Evolutionary conservation across 192 early-diverging fungal genomes (phyloP).

Genomic region (Entophlyctis helioformis): DNA sequence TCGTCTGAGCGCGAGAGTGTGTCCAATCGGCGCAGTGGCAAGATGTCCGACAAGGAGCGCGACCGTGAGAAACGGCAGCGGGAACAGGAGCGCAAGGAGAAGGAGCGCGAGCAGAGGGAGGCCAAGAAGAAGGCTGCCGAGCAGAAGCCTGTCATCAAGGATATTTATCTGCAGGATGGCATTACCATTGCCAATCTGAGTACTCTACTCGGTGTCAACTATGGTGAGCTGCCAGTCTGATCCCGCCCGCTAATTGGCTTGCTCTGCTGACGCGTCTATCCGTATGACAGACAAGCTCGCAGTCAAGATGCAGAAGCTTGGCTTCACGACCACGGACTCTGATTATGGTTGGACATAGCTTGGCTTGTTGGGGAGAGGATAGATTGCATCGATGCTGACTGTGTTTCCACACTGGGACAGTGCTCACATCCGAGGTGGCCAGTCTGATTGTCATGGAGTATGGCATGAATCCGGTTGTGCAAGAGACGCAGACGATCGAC

Average conservation of each 20-base stretch:
- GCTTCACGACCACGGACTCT: slow-evolving; percentile 67
- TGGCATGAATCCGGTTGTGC: slow-evolving; percentile 72
- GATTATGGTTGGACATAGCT: slow-evolving; percentile 39
- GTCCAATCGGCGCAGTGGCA: too few relatives aligned
- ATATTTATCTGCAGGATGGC: slow-evolving; percentile 68
- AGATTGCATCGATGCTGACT: not conserved
- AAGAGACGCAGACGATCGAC: too few relatives aligned
- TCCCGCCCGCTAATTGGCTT: not conserved
- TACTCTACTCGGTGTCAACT: slow-evolving; percentile 60
- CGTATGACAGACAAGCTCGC: slow-evolving; percentile 38
- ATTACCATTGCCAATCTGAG: slow-evolving; percentile 76
- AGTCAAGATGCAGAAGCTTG: slow-evolving; percentile 56
- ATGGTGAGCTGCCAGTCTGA: slow-evolving; percentile 23
- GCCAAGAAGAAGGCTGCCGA: slow-evolving; percentile 16
- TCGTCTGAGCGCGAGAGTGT: too few relatives aligned
- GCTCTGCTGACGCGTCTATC: not conserved
- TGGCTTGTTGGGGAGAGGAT: too few relatives aligned
- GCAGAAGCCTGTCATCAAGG: slow-evolving; percentile 27
- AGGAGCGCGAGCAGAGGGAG: slow-evolving; percentile 7
- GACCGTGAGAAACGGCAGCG: not conserved
- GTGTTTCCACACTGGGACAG: slow-evolving; percentile 17
- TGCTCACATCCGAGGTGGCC: slow-evolving; percentile 75
- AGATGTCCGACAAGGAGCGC: too few relatives aligned
- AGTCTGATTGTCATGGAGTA: slow-evolving; percentile 79
- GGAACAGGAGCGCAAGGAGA: not conserved